Conservation (phyloP, 108 stramenopile species). For the Cyclotella distinguenda region DNA sequence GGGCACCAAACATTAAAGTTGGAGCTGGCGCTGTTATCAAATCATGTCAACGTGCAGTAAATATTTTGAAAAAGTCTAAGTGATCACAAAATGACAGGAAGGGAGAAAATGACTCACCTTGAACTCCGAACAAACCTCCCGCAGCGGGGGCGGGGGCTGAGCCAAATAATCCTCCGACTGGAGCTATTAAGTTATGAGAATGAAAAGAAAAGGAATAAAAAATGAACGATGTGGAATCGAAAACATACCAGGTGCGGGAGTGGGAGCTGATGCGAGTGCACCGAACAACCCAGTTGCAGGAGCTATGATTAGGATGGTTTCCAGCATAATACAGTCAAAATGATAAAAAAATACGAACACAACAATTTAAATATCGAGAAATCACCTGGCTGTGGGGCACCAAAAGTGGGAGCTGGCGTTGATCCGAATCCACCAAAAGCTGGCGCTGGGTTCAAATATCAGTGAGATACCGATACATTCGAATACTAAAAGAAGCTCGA, state of each 20-base stretch:
- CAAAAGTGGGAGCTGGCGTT: no score
- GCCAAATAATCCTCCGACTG: constrained; percentile 53
- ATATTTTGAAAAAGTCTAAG: background rate
- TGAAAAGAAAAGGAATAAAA: background rate
- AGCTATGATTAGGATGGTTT: background rate
- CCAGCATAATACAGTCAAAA: background rate
- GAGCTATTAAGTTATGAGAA: background rate
- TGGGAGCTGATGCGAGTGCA: constrained; percentile 42
- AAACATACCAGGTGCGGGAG: constrained; percentile 31
- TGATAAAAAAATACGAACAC: background rate
- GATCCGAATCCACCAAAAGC: no score
- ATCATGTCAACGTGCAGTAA: background rate
- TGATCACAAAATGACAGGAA: background rate
- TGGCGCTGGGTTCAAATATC: no score
- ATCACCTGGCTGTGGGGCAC: no score
- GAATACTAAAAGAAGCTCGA: no score
- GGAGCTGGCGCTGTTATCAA: constrained; percentile 25
- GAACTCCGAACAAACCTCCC: constrained; percentile 5
- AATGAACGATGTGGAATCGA: background rate
- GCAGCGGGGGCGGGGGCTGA: constrained; percentile 21
- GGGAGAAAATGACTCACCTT: background rate
- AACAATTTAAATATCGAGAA: background rate
- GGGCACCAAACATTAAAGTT: constrained; percentile 12
- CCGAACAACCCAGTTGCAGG: constrained; percentile 37
- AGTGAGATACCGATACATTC: no score